These are phyloP conservation scores for Neurospora sp. DNA, from an alignment of 495 filamentous ascomycete genomes.

Conservation along the genomic window DNA sequence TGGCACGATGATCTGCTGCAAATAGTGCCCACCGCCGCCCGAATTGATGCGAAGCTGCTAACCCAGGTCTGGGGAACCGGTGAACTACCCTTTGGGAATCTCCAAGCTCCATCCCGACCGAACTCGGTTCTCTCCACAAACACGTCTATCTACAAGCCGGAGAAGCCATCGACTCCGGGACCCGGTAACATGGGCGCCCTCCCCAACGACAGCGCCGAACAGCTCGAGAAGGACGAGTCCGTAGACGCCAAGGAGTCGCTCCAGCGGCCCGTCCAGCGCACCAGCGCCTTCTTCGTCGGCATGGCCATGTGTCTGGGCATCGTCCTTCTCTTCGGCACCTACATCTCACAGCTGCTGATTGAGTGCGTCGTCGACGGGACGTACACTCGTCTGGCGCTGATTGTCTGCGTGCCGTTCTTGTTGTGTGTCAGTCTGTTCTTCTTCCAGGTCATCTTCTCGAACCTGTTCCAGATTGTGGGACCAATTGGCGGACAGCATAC, in stretches of 20 bases:
- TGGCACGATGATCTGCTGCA: slow-evolving; percentile 63
- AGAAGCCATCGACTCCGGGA: slow-evolving; percentile 37
- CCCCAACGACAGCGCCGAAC: slow-evolving; percentile 18
- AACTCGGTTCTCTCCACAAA: background rate
- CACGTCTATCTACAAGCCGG: slow-evolving; percentile 34
- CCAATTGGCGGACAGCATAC: slow-evolving; percentile 52
- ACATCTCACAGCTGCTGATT: slow-evolving; percentile 45
- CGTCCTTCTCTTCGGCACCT: slow-evolving; percentile 52
- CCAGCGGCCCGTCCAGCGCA: slow-evolving; percentile 46
- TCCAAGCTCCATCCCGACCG: background rate
- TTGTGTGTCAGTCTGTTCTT: slow-evolving; percentile 67
- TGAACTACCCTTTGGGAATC: slow-evolving; percentile 2
- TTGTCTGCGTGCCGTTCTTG: slow-evolving; percentile 51
- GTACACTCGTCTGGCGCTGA: slow-evolving; percentile 46
- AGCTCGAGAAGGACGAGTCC: slow-evolving; percentile 53
- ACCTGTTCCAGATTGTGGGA: slow-evolving; percentile 57
- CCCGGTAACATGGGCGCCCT: slow-evolving; percentile 3
- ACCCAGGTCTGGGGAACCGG: slow-evolving; percentile 46
- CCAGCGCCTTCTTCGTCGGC: slow-evolving; percentile 52
- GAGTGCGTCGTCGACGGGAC: slow-evolving; percentile 49
- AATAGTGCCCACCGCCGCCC: slow-evolving; percentile 47
- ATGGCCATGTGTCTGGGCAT: slow-evolving; percentile 49
- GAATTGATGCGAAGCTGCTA: slow-evolving; percentile 56
- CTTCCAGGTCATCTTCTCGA: slow-evolving; percentile 57
- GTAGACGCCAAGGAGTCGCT: slow-evolving; percentile 48